phyloP scores from a whole-genome alignment of 306 rosid species.

The Gastrolobium villosum region DNA sequence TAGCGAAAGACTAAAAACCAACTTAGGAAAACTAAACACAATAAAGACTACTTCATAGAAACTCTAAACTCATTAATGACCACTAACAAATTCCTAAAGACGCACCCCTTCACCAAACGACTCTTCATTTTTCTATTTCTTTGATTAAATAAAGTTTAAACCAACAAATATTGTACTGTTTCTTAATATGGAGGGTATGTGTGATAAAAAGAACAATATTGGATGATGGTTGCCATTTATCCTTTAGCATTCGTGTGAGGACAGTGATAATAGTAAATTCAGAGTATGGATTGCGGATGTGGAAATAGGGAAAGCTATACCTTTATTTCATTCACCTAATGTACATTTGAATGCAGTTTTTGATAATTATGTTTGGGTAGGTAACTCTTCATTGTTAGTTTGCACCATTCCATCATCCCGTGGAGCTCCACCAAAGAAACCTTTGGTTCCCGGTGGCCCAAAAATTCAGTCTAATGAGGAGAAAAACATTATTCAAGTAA shows the following conservation, averaged over 20 bases:
- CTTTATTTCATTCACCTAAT: conserved; percentile 72
- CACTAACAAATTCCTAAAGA: too few species aligned
- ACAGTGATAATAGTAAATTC: conserved; percentile 66
- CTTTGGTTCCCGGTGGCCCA: conserved; percentile 89
- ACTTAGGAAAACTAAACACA: too few species aligned
- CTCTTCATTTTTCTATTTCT: too few species aligned
- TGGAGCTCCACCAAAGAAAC: conserved; percentile 82
- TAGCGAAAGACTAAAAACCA: too few species aligned
- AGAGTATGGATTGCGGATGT: conserved; percentile 91
- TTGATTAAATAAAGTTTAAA: too few species aligned
- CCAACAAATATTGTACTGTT: too few species aligned
- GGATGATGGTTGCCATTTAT: conserved; percentile 66
- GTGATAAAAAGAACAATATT: too few species aligned
- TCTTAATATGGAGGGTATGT: too few species aligned
- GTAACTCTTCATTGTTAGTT: conserved; percentile 76
- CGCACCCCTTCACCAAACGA: too few species aligned
- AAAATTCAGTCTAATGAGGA: conserved; percentile 91
- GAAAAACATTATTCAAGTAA: conserved; percentile 78
- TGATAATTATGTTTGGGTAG: conserved; percentile 91
- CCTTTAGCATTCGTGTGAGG: conserved; percentile 83
- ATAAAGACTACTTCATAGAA: too few species aligned
- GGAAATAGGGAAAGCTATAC: conserved; percentile 84
- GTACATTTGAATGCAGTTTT: conserved; percentile 83
- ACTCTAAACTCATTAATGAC: too few species aligned
- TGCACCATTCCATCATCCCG: conserved; percentile 87